These are phyloP conservation scores for Nothopassalora personata DNA, from an alignment of 2,329 filamentous ascomycete species.

Conservation along the genomic window DNA sequence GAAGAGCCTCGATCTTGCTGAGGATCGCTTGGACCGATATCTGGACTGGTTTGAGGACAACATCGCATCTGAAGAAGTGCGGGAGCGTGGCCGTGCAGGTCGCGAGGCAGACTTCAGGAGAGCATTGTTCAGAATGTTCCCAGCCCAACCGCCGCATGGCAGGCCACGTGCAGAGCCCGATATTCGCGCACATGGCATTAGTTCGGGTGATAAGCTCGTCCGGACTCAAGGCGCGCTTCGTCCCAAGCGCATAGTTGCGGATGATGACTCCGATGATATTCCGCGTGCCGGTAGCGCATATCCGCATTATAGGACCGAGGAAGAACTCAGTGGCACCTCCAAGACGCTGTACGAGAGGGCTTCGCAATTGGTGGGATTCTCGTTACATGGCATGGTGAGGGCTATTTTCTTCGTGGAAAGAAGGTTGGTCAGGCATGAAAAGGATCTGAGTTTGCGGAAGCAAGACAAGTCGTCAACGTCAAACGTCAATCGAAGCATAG, in stretches of 20 bases:
- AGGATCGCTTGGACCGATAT: constrained; percentile 64
- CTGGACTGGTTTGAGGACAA: constrained; percentile 72
- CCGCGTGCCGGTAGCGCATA: constrained; percentile 49
- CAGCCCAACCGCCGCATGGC: constrained; percentile 18
- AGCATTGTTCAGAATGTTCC: constrained; percentile 41
- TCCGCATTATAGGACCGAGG: constrained; percentile 42
- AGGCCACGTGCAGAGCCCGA: constrained; percentile 10
- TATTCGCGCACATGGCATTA: constrained; percentile 11
- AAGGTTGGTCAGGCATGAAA: constrained; percentile 37
- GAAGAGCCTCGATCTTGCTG: constrained; percentile 58
- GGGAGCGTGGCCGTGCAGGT: constrained; percentile 29
- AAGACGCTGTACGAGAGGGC: constrained; percentile 48
- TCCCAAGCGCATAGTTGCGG: constrained; percentile 35
- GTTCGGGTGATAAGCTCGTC: constrained; percentile 34
- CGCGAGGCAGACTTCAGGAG: constrained; percentile 37
- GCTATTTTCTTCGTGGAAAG: constrained; percentile 49
- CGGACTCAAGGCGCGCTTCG: constrained; percentile 41
- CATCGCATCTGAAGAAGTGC: constrained; percentile 49
- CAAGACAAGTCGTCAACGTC: constrained; percentile 10
- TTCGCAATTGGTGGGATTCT: constrained; percentile 47
- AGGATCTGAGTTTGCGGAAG: constrained; percentile 21
- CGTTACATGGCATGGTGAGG: constrained; percentile 46
- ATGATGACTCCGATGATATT: constrained; percentile 29
- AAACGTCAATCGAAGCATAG: constrained; percentile 6
- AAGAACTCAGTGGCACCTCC: constrained; percentile 42